Base-by-base conservation (phyloP, 768 basidiomycete genomes). In the Suillus subaureus region DNA sequence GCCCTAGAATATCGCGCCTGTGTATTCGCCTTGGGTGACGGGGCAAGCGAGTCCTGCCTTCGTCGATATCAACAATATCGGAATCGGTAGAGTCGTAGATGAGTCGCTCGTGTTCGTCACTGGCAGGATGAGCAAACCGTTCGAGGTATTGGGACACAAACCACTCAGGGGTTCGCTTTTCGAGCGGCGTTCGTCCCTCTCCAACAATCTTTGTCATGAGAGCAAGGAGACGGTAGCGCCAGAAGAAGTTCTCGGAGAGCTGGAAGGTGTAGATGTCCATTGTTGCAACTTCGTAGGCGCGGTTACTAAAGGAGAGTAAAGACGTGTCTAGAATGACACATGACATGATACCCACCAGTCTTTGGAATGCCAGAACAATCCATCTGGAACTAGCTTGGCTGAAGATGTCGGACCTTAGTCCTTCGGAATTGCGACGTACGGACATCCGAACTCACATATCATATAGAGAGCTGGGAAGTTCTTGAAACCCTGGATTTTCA, bases 11-110 rank as follows among this genome's bases (percentile, higher is more conserved):
- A 70, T 88, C 85, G 40, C 86, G 82, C 35, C 64, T 78, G 54
- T 86, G 80, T 33, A 89, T 73, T 63, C 76, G 81, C 31, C 86
- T 83, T 16, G 82, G 79, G 47, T 80, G 78, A 31, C 84, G 80
- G 16, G 79, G 79, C 40, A 73, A 77, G 3, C 42, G 66, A 2
- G 76, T 74, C 16, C 35, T 67, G 3, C 78, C 76, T 1, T 77
- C 76, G 35, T 77, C 74, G 12, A 71, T 64, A 43, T 77, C 75
- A 61, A 74, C 56, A 42, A 78, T 75, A 6, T 72, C 66, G 12
- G 72, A 64, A 40, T 58, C 57, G 16, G 71, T 63, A 11, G 77
- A 66, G 47, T 78, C 74, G 57, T 74, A 77, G 39, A 85, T 77
- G 49, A 82, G 75, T 7, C 79, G 78, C 37, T 66, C 75, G 57